Base-by-base conservation (phyloP, 1,284 basidiomycete species). In the Austroboletus novae-zelandiae region DNA sequence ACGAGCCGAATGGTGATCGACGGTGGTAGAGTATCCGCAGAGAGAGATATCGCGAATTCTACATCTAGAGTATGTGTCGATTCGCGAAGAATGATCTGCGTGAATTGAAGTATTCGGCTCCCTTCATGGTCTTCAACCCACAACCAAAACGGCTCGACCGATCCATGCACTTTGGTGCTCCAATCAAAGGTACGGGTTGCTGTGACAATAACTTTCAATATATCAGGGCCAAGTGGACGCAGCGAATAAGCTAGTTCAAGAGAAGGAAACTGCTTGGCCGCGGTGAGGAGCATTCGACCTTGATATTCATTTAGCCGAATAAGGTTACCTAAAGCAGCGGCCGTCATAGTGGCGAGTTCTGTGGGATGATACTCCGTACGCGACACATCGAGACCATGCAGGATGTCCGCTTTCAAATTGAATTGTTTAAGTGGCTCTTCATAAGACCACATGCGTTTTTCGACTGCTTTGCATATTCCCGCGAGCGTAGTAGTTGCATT, bases 361-460 rank as follows among this genome's bases (percentile, higher is more conserved):
- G 80, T 70, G 20, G 94, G 79, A 10, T 88, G 76, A 61, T 89
- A 84, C 37, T 98, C 92, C 64, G 93, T 92, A 6, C 88, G 92
- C 78, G 89, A 94, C 54, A 78, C 78, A 55, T 86, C 79, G 17
- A 99, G 75, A 49, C 86, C 88, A 71, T 91, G 84, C 48, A 98
- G 66, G 5, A 94, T 81, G 40, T 94, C 91, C n/a, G 71, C 68
- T 57, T 88, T 90, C 18, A 98, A 77, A 41, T 76, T 66, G 64
- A 90, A 86, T 67, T 98, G 92, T 57, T 76, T 81, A 34, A 99
- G 73, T 5, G 96, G 97, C 57, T 99, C 92, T 47, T 96, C 91
- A 68, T 90, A 98, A 1, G 95, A 92, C 97, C 97, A 99, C 62
- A 98, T 74, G 17, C 93, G 84, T 62, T 90, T 89, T 69, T 96